Evolutionary conservation across 2,329 filamentous ascomycete species (phyloP), one percentile per base, ranked within the genome.

Genomic region (Aureobasidium sp.): DNA sequence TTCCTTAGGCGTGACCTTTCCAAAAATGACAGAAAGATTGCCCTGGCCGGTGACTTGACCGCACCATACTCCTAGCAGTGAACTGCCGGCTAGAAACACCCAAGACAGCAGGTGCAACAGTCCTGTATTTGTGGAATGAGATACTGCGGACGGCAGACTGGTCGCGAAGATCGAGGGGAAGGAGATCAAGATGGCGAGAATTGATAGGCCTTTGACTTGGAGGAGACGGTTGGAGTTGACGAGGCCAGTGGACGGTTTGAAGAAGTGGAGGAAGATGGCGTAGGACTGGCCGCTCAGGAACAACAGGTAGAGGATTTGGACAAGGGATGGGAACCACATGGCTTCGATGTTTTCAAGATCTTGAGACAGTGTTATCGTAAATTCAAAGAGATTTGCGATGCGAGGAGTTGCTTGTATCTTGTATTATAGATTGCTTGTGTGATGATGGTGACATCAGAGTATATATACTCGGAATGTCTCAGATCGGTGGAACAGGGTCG

Each of bases 251-350:
- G 43, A 24, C 8, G 61, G 61, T 17, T 20, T 29, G 15, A 55
- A 56, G 53, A 63, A 63, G 32, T 63, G 61, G 10, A 60, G 20
- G 24, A 52, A 48, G 29, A 63, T 36, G 32, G 17, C 61, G 44
- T 63, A 63, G 24, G 50, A 24, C 24, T 59, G 61, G 29, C 32
- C 37, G 32, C 55, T 29, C 10, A 59, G 53, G 61, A 59, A 63
- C 2, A 36, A 8, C 26, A 59, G 41, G 37, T 63, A 63, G 61
- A 63, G 61, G 15, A 61, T 44, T n/a, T 59, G 55, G 13, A 59
- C 32, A 2, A 59, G 43, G 20, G 43, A 48, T 39, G 43, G 55
- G 43, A 59, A 59, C 55, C 55, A 59, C 55, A 59, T 59, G 9
- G 29, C 20, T 34, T 17, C 29, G 24, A 17, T n/a, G 26, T 32